These are phyloP conservation scores for Manihot esculenta DNA, from an alignment of 441 rosid genomes.

Conservation along the genomic window DNA sequence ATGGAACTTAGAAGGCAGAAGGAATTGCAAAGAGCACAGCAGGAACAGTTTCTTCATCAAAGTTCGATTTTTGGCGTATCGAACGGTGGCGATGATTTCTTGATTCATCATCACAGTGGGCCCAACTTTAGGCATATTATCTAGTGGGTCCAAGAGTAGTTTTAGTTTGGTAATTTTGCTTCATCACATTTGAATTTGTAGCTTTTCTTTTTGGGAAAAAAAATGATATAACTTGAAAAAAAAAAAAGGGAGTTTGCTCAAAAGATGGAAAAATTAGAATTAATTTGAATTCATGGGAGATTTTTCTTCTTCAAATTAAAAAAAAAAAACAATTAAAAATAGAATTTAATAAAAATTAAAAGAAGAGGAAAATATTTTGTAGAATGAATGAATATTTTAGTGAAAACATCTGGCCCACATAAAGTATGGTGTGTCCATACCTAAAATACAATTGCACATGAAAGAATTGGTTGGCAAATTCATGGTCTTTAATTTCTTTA, in stretches of 20 bases:
- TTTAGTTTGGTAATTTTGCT: slow-evolving; percentile 13
- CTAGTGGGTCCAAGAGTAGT: slow-evolving; percentile 30
- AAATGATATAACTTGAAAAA: too few relatives aligned
- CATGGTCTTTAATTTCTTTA: too few relatives aligned
- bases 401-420: slow-evolving; percentile 16
- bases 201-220: slow-evolving; percentile 9
- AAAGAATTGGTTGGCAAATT: slow-evolving; percentile 14
- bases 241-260: slow-evolving; percentile 12
- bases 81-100: slow-evolving; percentile 63
- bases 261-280: slow-evolving; percentile 22
- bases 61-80: slow-evolving; percentile 54
- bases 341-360: too few relatives aligned
- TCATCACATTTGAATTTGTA: slow-evolving; percentile 25
- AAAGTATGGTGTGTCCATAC: slow-evolving; percentile 27
- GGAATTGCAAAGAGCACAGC: slow-evolving; percentile 56
- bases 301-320: neutral
- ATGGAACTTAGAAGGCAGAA: slow-evolving; percentile 81
- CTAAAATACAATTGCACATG: slow-evolving; percentile 27
- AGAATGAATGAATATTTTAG: neutral
- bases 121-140: slow-evolving; percentile 59
- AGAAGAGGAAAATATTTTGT: too few relatives aligned
- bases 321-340: neutral
- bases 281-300: neutral
- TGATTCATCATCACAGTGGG: slow-evolving; percentile 62
- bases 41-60: slow-evolving; percentile 51